A percentile compares a stretch with the other conserved stretches of the same genome.
Conservation (phyloP, 768 basidiomycete species). For the Termitomyces sp. region DNA sequence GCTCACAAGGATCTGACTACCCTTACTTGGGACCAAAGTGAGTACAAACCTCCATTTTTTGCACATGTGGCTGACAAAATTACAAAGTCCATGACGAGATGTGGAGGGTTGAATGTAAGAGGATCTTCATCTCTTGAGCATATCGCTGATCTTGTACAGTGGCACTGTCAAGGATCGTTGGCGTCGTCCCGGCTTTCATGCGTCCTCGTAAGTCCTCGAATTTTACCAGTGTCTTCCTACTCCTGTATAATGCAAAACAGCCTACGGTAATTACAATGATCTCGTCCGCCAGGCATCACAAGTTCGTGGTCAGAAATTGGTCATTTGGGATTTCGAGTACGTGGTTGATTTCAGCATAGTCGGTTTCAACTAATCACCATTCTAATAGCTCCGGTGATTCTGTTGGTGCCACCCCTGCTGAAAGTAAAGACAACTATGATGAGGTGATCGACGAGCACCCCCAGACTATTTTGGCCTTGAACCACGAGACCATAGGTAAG, state of each 20-base stretch:
- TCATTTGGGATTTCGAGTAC: conserved; percentile 29
- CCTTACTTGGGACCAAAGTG: conserved; percentile 35
- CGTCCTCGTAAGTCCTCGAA: conserved; percentile 31
- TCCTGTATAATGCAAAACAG: conserved; percentile 11
- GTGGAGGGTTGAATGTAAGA: conserved; percentile 39
- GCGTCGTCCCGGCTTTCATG: conserved; percentile 41
- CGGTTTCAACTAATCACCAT: background rate
- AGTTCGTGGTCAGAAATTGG: conserved; percentile 30
- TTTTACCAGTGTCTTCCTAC: background rate
- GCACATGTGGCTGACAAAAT: background rate
- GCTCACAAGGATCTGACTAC: conserved; percentile 32
- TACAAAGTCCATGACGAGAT: conserved; percentile 37
- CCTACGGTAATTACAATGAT: conserved; percentile 43
- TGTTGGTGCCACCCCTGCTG: conserved; percentile 24
- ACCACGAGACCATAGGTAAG: conserved; percentile 36
- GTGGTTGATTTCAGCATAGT: background rate
- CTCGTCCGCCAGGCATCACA: conserved; percentile 34
- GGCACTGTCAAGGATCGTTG: conserved; percentile 36
- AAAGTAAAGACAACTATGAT: conserved; percentile 28
- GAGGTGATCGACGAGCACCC: conserved; percentile 23
- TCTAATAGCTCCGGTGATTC: conserved; percentile 33
- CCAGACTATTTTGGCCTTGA: conserved; percentile 32
- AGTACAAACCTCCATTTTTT: conserved; percentile 5
- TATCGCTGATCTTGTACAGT: conserved; percentile 17
- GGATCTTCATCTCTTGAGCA: background rate